phyloP scores from a whole-genome alignment of 306 rosid species.

The Hylodesmum podocarpum region DNA sequence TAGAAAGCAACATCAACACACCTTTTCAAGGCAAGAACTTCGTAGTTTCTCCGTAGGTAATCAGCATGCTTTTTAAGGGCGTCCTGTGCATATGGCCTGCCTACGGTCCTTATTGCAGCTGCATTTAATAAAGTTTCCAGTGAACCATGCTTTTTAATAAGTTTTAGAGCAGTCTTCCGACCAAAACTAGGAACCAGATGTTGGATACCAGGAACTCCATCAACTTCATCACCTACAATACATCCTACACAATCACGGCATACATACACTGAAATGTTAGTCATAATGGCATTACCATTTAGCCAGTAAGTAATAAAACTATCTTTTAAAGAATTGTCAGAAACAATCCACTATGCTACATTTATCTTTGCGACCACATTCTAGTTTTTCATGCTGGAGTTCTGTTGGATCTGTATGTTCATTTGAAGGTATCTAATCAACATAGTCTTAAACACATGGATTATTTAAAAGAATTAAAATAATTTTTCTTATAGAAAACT shows the following conservation, averaged over 20 bases:
- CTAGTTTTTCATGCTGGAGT: conserved; percentile 8
- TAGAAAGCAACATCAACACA: conserved; percentile 29
- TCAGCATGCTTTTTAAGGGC: conserved; percentile 78
- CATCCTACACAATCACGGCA: conserved; percentile 54
- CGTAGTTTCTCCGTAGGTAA: conserved; percentile 68
- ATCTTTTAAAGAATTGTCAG: background rate
- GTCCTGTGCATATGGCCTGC: conserved; percentile 84
- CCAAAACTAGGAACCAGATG: conserved; percentile 87
- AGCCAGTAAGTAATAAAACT: background rate
- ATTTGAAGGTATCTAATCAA: conserved; percentile 7
- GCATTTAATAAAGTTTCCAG: conserved; percentile 70
- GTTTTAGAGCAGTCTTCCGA: conserved; percentile 87
- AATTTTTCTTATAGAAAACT: background rate
- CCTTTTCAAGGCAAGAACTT: conserved; percentile 84
- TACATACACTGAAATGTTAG: conserved; percentile 22
- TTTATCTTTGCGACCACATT: conserved; percentile 2
- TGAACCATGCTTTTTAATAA: conserved; percentile 81
- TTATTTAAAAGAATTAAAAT: background rate
- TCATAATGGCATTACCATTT: background rate
- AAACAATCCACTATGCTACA: background rate
- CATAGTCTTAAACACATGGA: background rate
- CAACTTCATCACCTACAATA: conserved; percentile 83
- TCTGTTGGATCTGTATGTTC: background rate
- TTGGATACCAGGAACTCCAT: conserved; percentile 97
- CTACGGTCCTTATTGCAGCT: conserved; percentile 87